phyloP scores from a whole-genome alignment of 73 alveolate genomes.

The Paramecium octaurelia region DNA sequence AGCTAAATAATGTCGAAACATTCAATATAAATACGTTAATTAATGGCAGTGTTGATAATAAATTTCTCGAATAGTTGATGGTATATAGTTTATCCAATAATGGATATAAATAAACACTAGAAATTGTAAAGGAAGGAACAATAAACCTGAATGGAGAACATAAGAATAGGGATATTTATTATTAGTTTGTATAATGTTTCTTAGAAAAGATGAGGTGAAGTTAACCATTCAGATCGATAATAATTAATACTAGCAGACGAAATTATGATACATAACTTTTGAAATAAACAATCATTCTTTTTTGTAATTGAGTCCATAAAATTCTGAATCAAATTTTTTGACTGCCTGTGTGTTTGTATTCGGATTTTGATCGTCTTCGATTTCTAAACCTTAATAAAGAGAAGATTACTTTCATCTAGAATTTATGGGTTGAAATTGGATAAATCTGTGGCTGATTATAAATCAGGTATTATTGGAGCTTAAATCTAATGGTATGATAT shows the following conservation, averaged over 20 bases:
- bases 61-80: too few species aligned
- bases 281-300: not conserved
- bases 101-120: too few species aligned
- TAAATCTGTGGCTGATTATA: constrained; percentile 56
- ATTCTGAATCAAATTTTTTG: constrained; percentile 10
- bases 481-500: not conserved
- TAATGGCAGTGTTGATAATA: too few species aligned
- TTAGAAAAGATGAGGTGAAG: constrained; percentile 69
- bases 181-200: constrained; percentile 56
- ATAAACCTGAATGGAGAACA: constrained; percentile 67
- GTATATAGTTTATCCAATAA: too few species aligned
- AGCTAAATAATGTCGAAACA: too few species aligned
- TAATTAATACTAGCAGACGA: not conserved
- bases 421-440: constrained; percentile 33
- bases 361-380: not conserved
- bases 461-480: constrained; percentile 77
- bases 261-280: not conserved
- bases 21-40: too few species aligned
- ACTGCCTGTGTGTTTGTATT: not conserved
- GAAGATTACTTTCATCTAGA: constrained; percentile 41
- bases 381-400: not conserved
- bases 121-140: not conserved
- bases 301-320: constrained; percentile 6
- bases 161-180: constrained; percentile 58
- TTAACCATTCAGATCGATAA: constrained; percentile 32